Percentiles rank a stretch among this genome's conserved stretches.
phyloP scores from a whole-genome alignment of 371 early-diverging fungal species.

The Mortierella sp. region DNA sequence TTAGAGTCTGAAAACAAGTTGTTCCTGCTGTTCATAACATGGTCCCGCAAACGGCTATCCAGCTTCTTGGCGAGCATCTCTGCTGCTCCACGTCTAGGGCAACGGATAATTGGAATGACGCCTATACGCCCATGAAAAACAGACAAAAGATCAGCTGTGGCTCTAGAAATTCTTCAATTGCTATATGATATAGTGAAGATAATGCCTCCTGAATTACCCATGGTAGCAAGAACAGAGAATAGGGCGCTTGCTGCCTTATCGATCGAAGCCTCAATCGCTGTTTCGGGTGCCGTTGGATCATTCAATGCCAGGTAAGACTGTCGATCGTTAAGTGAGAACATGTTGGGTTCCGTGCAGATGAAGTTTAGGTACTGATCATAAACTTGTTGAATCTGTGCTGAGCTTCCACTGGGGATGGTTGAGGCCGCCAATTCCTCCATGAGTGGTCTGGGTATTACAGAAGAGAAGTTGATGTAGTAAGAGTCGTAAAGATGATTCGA shows the following conservation, averaged over 20 bases:
- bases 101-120: conserved; percentile 90
- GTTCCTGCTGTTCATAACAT: conserved; percentile 85
- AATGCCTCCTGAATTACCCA: conserved; percentile 64
- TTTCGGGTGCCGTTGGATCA: conserved; percentile 84
- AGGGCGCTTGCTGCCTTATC: conserved; percentile 85
- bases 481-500: conserved; percentile 92
- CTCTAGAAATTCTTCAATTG: too few relatives aligned
- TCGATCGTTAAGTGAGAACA: conserved; percentile 94
- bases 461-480: conserved; percentile 96
- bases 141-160: not conserved
- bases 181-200: not conserved
- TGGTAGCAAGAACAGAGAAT: conserved; percentile 94
- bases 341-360: conserved; percentile 91
- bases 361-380: conserved; percentile 98
- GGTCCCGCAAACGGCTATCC: conserved; percentile 91
- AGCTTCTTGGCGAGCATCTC: conserved; percentile 93
- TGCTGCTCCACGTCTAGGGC: conserved; percentile 92
- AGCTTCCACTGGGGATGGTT: conserved; percentile 78
- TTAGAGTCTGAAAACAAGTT: conserved; percentile 81
- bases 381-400: conserved; percentile 88
- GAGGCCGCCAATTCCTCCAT: conserved; percentile 95
- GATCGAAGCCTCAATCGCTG: conserved; percentile 80
- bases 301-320: conserved; percentile 86
- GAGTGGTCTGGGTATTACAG: conserved; percentile 87
- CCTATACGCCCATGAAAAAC: conserved; percentile 54